Percentiles rank a stretch among this genome's conserved stretches.
phyloP scores from a whole-genome alignment of 2,329 filamentous ascomycete genomes.

The Thielaviopsis cerberus region DNA sequence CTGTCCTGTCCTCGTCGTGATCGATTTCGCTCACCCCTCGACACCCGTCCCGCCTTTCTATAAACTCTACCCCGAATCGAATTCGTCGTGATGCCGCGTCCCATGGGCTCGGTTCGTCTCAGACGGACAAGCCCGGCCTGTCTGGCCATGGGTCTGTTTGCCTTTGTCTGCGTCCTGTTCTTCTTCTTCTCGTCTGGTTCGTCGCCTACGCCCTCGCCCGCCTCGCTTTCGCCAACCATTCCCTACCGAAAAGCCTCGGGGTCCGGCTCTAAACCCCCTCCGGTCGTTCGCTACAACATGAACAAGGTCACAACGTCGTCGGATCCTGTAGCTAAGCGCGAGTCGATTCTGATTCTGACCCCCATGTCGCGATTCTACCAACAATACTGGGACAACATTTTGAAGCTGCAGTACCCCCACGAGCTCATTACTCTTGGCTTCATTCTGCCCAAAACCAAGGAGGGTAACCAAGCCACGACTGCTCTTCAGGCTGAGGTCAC shows the following conservation, averaged over 20 bases:
- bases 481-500: slow-evolving; percentile 70
- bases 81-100: slow-evolving; percentile 29
- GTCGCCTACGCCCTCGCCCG: slow-evolving; percentile 24
- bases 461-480: slow-evolving; percentile 71
- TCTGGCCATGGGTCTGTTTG: slow-evolving; percentile 46
- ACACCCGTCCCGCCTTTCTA: background rate
- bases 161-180: slow-evolving; percentile 54
- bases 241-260: slow-evolving; percentile 42
- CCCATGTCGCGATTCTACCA: slow-evolving; percentile 87
- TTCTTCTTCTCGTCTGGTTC: slow-evolving; percentile 34
- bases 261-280: slow-evolving; percentile 39
- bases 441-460: slow-evolving; percentile 83
- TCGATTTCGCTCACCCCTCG: background rate
- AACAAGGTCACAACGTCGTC: slow-evolving; percentile 79
- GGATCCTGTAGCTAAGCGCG: slow-evolving; percentile 57
- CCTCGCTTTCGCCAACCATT: slow-evolving; percentile 19
- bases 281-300: slow-evolving; percentile 81
- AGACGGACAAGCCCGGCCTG: slow-evolving; percentile 66
- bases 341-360: slow-evolving; percentile 79
- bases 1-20: background rate
- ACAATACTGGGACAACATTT: slow-evolving; percentile 85
- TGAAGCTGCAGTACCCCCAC: slow-evolving; percentile 73
- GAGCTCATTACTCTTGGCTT: slow-evolving; percentile 89
- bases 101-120: slow-evolving; percentile 49
- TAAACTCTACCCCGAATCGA: background rate